A percentile compares a stretch with the other conserved stretches of the same genome.
phyloP scores from a whole-genome alignment of 108 stramenopile genomes.

The Fragilariopsis cylindrus region DNA sequence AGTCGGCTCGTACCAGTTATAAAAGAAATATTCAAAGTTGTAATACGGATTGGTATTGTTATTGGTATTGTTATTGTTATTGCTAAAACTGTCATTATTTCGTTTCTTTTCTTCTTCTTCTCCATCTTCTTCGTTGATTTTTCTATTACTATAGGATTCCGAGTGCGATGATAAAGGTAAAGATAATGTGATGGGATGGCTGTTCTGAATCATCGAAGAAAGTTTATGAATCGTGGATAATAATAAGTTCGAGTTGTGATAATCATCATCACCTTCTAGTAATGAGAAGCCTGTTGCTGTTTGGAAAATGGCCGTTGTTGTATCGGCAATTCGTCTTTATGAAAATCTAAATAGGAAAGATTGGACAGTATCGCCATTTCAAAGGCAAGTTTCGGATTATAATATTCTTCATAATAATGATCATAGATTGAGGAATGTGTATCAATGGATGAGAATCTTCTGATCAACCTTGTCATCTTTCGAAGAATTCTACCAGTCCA shows the following conservation, averaged over 20 bases:
- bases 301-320: neutral
- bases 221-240: neutral
- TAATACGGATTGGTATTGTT: neutral
- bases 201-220: neutral
- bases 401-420: neutral
- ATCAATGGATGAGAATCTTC: too few species aligned
- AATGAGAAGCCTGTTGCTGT: neutral
- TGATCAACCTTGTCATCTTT: too few species aligned
- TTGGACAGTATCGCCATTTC: slow-evolving; percentile 43
- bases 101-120: neutral
- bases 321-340: slow-evolving; percentile 21
- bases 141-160: too few species aligned
- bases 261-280: neutral
- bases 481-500: too few species aligned
- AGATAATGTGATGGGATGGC: neutral
- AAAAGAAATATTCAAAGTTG: slow-evolving; percentile 34
- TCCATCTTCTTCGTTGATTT: neutral
- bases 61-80: neutral
- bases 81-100: neutral
- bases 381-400: slow-evolving; percentile 24
- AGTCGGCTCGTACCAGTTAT: slow-evolving; percentile 50
- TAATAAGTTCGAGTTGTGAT: neutral
- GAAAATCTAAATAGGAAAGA: slow-evolving; percentile 53
- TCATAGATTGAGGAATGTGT: too few species aligned
- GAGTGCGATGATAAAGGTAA: neutral